Evolutionary conservation across 768 basidiomycete species (phyloP).

Genomic region (Rhodotorula babjevae): DNA sequence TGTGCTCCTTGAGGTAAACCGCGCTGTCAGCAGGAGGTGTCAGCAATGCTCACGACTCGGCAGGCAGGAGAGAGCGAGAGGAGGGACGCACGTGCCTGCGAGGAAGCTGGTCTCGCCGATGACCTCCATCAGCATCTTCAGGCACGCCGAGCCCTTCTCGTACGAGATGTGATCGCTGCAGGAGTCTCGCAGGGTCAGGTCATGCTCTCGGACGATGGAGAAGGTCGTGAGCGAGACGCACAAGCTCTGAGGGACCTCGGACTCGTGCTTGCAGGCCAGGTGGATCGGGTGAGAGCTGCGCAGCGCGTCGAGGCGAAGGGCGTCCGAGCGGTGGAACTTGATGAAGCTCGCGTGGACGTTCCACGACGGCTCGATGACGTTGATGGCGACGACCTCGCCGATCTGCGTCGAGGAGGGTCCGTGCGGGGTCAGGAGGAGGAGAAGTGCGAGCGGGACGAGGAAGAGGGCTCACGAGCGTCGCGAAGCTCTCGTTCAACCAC

Average conservation of each 20-base stretch:
- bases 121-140: constrained; percentile 84
- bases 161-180: constrained; percentile 17
- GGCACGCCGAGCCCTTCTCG: constrained; percentile 59
- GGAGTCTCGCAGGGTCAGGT: neutral
- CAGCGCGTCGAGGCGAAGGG: constrained; percentile 75
- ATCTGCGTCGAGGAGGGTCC: constrained; percentile 46
- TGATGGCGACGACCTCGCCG: constrained; percentile 79
- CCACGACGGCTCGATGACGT: constrained; percentile 57
- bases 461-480: constrained; percentile 45
- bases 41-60: neutral
- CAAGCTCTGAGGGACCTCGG: constrained; percentile 26
- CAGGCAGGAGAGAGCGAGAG: neutral
- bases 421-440: too few relatives aligned
- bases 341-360: constrained; percentile 67
- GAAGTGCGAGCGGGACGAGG: too few relatives aligned
- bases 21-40: constrained; percentile 53
- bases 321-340: constrained; percentile 66
- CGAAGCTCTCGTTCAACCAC: constrained; percentile 45
- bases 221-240: neutral
- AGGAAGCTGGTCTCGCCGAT: constrained; percentile 81
- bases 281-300: constrained; percentile 88
- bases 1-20: constrained; percentile 79
- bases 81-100: constrained; percentile 28
- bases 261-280: constrained; percentile 70
- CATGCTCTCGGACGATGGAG: too few relatives aligned